Base-by-base conservation (phyloP, 2,329 filamentous ascomycete species). In the Sporothrix sp. region DNA sequence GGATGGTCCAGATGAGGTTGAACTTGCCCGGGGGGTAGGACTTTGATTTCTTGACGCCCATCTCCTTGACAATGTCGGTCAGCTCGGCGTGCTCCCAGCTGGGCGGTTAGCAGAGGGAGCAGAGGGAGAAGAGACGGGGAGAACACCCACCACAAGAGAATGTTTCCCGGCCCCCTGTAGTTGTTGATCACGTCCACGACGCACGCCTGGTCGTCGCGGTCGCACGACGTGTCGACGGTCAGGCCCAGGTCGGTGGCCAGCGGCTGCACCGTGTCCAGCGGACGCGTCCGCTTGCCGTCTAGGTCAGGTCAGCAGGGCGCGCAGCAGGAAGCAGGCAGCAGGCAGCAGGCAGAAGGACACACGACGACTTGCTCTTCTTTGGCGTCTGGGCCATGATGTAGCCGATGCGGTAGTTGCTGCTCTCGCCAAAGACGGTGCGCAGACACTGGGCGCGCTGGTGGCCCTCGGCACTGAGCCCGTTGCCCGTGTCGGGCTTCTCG, bases 1-100 rank as follows among this genome's bases (percentile, higher is more conserved):
- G 74, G 55, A 75, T 68, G 0, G 72, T 77, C 78, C 78, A 81
- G 54, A 81, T 80, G 14, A 78, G 56, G 57, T 81, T 66, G 47
- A 67, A 82, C 2, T 66, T 61, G 52, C 72, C 67, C 53, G 68
- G 64, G 0, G 75, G 75, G 58, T 81, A 82, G 5, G 62, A 59
- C 1, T 71, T 70, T 0, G 72, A 69, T 56, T 75, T 58, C 7
- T 69, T 59, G 49, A 70, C 74, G 1, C 79, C 79, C 16, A 83
- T 60, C 14, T 66, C 63, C 54, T 74, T 57, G 2, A 69, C 72
- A 56, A 82, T 75, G 54, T 76, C 67, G 30, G 67, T 71, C 43
- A 82, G 61, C 16, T 66, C 64, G 47, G 71, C 66, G 59, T 82
- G 79, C 37, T 58, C 54, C 56, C 56, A 56, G 54, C 53, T 54